Evolutionary conservation across 495 filamentous ascomycete species (phyloP), one percentile per base, ranked within the genome.

Genomic region (Parachaetomium inaequale): DNA sequence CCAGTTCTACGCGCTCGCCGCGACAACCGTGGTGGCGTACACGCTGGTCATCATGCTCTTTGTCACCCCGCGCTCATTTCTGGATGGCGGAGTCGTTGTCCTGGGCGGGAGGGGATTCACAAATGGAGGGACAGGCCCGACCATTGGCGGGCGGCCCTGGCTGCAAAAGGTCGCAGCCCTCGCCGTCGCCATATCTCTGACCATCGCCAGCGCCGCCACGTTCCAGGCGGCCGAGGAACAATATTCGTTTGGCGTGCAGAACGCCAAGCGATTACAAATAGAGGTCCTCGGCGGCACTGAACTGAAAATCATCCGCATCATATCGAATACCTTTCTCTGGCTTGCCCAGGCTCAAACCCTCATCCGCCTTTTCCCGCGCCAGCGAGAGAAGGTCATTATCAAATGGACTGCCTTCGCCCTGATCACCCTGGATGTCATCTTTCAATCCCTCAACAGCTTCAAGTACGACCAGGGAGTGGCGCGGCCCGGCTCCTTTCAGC

Each of bases 371-470:
- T 98, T 98, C 68, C 95, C 95, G 19, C 89, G 94, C 28, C 92
- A 97, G 68, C 92, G 95, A 64, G 94, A 98, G 72, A 98, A 97
- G 75, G 85, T 98, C 23, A 89, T 97, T 69, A 98, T 98, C 77
- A 98, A 97, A 76, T 98, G 94, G 94, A 88, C 91, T 10, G 94
- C 92, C 2, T 96, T 98, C 74, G 90, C 88, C 6, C 82, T 98
- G 47, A 96, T 98, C 64, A 81, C 91, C 2, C 79, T 98, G 29
- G 94, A 98, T 68, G 88, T 91, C 7, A 85, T 90, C 2, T 98
- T 98, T 68, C 88, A 87, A 63, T 89, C 88, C 45, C 82, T 98
- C 42, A 93, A 96, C 73, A 91, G 88, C 64, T 98, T 98, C 66
- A 78, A 89, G 29, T 85, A 72, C 71, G 4, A 65, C 46, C 14